Evolutionary conservation across 2,329 filamentous ascomycete species (phyloP), one percentile per base, ranked within the genome.

Genomic region (Trichoderma sp.): DNA sequence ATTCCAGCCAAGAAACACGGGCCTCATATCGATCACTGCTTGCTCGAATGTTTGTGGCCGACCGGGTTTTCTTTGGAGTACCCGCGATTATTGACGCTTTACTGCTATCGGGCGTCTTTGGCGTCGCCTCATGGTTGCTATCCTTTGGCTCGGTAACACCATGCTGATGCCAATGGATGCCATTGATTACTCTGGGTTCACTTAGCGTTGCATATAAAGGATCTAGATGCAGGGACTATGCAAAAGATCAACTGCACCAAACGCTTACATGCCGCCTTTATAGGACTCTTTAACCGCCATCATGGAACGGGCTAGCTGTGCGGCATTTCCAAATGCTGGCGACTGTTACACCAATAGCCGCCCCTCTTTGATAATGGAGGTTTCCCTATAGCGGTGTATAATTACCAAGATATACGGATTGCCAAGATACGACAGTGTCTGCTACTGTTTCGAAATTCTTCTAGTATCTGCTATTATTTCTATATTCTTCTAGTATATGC

Each of bases 31-130:
- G 80, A 36, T 73, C 76, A 3, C 74, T 81, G 2, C 79, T 86
- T 9, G 67, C 83, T 65, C 81, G 78, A 65, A 73, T 86, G 17
- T 84, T 88, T 55, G 62, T 86, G 15, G 84, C 85, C 6, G 81
- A 87, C 63, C 78, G 78, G 17, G 73, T 83, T 11, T 78, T 83
- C 7, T 73, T 83, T 28, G 82, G 85, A 3, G 81, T 75, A 36
- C 72, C 79, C 20, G 74, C 77, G 39, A 61, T 77, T 17, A 62
- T 79, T 70, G 76, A 76, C 64, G 64, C 79, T 6, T 75, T 81
- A 70, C 75, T 79, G 47, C 70, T 84, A 11, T 80, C 32, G 47
- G 81, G 34, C 80, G 80, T 70, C 74, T 75, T 76, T 9, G 75
- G 77, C 26, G 62, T 80, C n/a, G 8, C 43, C 17, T 47, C 0